Conservation (phyloP, 305 asterid species). For the Fraxinus velutina region DNA sequence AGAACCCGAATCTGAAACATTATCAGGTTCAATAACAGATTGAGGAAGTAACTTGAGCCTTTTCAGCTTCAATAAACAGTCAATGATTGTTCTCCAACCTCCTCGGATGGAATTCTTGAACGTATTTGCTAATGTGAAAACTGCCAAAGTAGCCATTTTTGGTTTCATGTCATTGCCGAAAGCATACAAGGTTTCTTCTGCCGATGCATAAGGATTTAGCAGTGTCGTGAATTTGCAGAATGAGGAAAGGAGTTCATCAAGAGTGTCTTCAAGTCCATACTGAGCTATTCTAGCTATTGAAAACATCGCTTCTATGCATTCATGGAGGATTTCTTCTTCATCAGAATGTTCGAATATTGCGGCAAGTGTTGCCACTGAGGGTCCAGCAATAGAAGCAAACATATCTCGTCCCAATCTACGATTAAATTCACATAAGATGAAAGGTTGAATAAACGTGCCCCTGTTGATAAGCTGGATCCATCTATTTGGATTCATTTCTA, state of each 20-base stretch:
- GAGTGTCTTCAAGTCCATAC: slow-evolving; percentile 76
- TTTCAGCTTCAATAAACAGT: slow-evolving; percentile 82
- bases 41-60: slow-evolving; percentile 80
- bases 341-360: slow-evolving; percentile 76
- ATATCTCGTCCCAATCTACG: slow-evolving; percentile 81
- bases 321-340: slow-evolving; percentile 80
- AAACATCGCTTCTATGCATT: slow-evolving; percentile 71
- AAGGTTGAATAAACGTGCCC: slow-evolving; percentile 55
- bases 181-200: slow-evolving; percentile 77
- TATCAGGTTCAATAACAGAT: slow-evolving; percentile 55
- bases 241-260: slow-evolving; percentile 76
- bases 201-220: slow-evolving; percentile 71
- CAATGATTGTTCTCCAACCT: slow-evolving; percentile 86
- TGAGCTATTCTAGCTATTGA: slow-evolving; percentile 79
- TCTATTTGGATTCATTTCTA: slow-evolving; percentile 70
- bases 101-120: slow-evolving; percentile 73
- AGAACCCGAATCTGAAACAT: slow-evolving; percentile 7
- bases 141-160: slow-evolving; percentile 80
- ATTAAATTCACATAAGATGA: slow-evolving; percentile 53
- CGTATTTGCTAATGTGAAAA: slow-evolving; percentile 71
- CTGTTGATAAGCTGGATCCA: slow-evolving; percentile 82
- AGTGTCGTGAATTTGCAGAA: slow-evolving; percentile 87
- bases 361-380: slow-evolving; percentile 81
- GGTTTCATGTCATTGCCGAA: slow-evolving; percentile 89
- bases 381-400: slow-evolving; percentile 88